These are phyloP conservation scores for Neofusicoccum cordaticola DNA, from an alignment of 2,329 filamentous ascomycete genomes.

Conservation along the genomic window DNA sequence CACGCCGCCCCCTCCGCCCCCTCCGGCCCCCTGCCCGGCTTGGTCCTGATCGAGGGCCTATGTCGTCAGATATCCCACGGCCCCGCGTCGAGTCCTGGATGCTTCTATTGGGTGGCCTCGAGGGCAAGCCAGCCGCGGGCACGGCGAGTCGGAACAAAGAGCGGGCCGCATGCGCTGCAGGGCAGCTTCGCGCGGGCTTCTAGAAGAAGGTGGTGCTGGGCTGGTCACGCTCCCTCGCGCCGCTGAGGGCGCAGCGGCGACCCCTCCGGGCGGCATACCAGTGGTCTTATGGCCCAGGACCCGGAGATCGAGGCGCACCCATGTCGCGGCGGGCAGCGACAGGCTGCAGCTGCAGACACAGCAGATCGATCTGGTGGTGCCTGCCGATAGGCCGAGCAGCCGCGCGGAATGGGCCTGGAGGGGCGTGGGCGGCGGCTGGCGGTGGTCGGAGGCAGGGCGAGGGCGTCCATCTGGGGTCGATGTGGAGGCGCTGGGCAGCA, in stretches of 20 bases:
- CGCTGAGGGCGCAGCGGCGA: neutral
- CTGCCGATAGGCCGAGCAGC: constrained; percentile 6
- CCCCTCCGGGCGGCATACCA: constrained; percentile 7
- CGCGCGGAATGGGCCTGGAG: neutral
- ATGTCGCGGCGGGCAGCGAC: constrained; percentile 13
- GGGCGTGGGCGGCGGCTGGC: neutral
- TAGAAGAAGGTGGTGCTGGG: constrained; percentile 5
- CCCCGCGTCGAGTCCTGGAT: constrained; percentile 7
- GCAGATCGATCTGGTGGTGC: constrained; percentile 17
- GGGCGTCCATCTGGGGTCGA: neutral
- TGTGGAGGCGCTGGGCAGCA: constrained; percentile 5
- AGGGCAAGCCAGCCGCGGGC: constrained; percentile 8
- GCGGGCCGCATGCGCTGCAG: constrained; percentile 7
- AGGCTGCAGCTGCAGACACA: constrained; percentile 7
- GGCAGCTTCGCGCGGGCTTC: constrained; percentile 10
- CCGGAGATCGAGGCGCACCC: constrained; percentile 13
- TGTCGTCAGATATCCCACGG: constrained; percentile 12
- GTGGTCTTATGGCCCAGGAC: constrained; percentile 10
- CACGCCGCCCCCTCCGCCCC: neutral
- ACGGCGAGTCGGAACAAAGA: constrained; percentile 16
- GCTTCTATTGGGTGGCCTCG: constrained; percentile 12
- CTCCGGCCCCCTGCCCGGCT: neutral
- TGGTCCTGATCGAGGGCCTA: neutral
- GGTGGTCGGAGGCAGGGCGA: neutral
- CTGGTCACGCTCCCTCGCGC: constrained; percentile 11